Evolutionary conservation across 2,329 filamentous ascomycete genomes (phyloP).

Genomic region (Capronia americana): DNA sequence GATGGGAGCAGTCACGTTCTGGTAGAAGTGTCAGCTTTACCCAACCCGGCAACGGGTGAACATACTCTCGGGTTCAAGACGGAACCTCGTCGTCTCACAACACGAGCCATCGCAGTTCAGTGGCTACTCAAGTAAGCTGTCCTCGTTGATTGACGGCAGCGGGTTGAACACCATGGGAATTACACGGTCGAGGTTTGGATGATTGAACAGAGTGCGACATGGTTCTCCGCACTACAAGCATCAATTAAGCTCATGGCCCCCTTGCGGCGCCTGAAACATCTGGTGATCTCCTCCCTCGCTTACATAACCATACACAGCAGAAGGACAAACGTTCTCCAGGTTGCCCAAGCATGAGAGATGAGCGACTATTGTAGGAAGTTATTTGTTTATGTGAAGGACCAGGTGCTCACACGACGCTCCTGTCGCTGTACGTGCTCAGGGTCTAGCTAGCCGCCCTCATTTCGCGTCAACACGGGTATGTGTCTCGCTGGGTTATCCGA

Average conservation of each 20-base stretch:
- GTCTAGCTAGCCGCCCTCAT: background rate
- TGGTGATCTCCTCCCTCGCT: background rate
- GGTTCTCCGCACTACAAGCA: background rate
- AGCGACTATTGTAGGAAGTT: background rate
- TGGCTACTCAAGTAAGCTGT: background rate
- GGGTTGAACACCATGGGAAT: background rate
- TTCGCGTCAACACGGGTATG: background rate
- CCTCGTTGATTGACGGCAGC: background rate
- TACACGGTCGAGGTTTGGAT: background rate
- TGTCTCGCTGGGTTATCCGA: background rate
- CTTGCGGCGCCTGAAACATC: background rate
- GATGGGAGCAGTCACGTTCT: constrained; percentile 65
- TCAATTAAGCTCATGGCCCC: background rate
- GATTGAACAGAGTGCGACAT: background rate
- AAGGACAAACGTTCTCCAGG: background rate
- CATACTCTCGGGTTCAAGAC: constrained; percentile 31
- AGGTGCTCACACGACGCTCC: background rate
- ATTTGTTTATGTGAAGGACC: background rate
- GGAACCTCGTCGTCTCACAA: constrained; percentile 24
- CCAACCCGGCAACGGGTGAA: background rate
- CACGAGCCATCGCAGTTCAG: constrained; percentile 22
- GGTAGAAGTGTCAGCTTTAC: background rate
- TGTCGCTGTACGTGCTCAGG: background rate
- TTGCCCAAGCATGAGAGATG: background rate
- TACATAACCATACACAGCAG: background rate